Conservation (phyloP, 805 yeast species). For the Middelhovenomyces tepae region DNA sequence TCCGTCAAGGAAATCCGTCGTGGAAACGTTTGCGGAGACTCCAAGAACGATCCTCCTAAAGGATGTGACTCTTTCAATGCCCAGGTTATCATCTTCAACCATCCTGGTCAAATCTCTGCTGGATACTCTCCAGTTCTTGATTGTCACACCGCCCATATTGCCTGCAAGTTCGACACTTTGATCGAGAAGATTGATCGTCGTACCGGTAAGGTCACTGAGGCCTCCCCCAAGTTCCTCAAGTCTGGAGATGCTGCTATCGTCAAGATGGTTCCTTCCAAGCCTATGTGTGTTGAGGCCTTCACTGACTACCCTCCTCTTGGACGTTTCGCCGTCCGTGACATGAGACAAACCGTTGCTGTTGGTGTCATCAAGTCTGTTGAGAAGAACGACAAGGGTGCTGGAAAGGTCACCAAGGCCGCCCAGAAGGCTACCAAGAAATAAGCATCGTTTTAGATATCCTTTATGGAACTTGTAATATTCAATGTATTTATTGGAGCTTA, state of each 20-base stretch:
- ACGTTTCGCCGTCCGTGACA: conserved; percentile 98
- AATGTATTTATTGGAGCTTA: too few species aligned
- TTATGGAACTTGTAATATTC: too few species aligned
- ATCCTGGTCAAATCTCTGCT: conserved; percentile 85
- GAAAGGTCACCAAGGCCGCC: conserved; percentile 96
- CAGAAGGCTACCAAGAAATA: conserved; percentile 71
- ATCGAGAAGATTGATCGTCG: conserved; percentile 83
- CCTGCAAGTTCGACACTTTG: conserved; percentile 77
- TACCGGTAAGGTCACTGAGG: conserved; percentile 87
- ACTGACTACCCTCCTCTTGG: conserved; percentile 94
- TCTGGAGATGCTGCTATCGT: conserved; percentile 96
- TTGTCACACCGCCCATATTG: conserved; percentile 91
- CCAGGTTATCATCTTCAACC: conserved; percentile 81
- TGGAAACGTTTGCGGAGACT: conserved; percentile 90
- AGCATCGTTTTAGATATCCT: too few species aligned
- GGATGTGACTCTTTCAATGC: conserved; percentile 75
- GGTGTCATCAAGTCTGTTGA: conserved; percentile 97
- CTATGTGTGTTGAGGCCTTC: conserved; percentile 93
- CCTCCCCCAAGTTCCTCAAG: conserved; percentile 85
- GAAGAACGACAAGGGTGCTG: conserved; percentile 64
- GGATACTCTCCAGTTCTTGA: conserved; percentile 90
- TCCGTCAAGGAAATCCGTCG: conserved; percentile 83
- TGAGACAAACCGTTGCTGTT: conserved; percentile 99
- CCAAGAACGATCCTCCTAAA: conserved; percentile 81
- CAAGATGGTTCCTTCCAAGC: conserved; percentile 78